Conservation (phyloP, 768 basidiomycete species). For the Auriculariales sp. region DNA sequence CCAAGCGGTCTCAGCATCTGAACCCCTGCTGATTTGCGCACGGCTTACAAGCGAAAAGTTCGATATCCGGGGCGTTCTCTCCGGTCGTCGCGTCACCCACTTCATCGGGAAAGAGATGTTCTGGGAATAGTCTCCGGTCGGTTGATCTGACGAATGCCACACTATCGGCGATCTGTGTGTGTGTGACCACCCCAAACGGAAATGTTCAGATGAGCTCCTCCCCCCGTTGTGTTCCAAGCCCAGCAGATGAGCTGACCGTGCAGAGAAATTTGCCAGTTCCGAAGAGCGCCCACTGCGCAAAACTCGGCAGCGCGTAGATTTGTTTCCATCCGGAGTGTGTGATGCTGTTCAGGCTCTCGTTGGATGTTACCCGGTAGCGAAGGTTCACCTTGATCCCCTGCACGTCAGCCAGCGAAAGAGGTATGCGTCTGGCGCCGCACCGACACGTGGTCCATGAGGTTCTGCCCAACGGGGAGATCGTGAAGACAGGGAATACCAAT, state of each 20-base stretch:
- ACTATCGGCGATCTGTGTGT: slow-evolving; percentile 27
- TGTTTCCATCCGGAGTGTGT: slow-evolving; percentile 7
- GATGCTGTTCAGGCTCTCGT: neutral
- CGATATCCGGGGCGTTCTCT: slow-evolving; percentile 20
- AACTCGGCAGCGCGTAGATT: slow-evolving; percentile 17
- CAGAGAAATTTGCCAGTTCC: slow-evolving; percentile 35
- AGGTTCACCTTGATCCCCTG: slow-evolving; percentile 29
- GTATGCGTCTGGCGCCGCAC: too few relatives aligned
- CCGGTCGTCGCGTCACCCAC: slow-evolving; percentile 19
- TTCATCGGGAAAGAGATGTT: slow-evolving; percentile 1
- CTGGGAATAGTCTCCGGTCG: slow-evolving; percentile 31
- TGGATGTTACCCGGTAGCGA: slow-evolving; percentile 29
- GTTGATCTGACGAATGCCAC: slow-evolving; percentile 39
- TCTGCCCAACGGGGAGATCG: slow-evolving; percentile 59
- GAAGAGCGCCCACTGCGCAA: slow-evolving; percentile 27
- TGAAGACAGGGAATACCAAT: slow-evolving; percentile 40
- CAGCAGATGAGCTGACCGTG: slow-evolving; percentile 38
- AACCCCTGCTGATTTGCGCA: neutral
- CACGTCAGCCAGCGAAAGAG: too few relatives aligned
- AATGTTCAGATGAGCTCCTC: too few relatives aligned
- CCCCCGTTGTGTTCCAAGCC: too few relatives aligned
- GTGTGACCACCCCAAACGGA: neutral
- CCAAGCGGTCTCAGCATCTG: neutral
- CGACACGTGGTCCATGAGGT: slow-evolving; percentile 56
- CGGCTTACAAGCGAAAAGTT: slow-evolving; percentile 13